phyloP scores from a whole-genome alignment of 208 protist genomes.

The Leishmania major region DNA sequence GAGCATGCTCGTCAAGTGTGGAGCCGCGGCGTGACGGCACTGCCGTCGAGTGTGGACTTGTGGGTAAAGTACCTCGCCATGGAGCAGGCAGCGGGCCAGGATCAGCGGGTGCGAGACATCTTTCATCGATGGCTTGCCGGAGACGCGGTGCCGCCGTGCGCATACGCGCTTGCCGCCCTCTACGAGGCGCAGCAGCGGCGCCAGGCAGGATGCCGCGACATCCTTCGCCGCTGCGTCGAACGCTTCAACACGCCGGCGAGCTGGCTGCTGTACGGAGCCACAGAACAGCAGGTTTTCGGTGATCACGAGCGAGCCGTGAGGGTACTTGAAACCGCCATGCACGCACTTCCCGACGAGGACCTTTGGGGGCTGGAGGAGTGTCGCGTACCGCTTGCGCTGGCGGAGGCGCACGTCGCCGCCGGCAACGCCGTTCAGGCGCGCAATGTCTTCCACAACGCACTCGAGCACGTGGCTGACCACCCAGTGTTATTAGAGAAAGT shows the following conservation, averaged over 20 bases:
- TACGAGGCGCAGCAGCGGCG: conserved; percentile 79
- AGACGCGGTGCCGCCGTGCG: conserved; percentile 53
- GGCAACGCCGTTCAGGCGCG: conserved; percentile 48
- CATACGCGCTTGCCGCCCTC: conserved; percentile 95
- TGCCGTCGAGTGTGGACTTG: conserved; percentile 96
- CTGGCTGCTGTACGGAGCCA: conserved; percentile 91
- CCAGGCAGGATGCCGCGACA: conserved; percentile 47
- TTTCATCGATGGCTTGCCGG: conserved; percentile 96
- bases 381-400: conserved; percentile 71
- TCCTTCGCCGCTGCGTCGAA: conserved; percentile 76
- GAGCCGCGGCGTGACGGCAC: conserved; percentile 94
- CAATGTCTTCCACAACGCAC: conserved; percentile 50
- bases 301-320: conserved; percentile 48
- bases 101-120: conserved; percentile 80
- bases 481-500: conserved; percentile 43
- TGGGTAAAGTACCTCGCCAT: conserved; percentile 97
- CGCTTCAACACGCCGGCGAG: conserved; percentile 56
- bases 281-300: conserved; percentile 79
- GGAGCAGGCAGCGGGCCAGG: conserved; percentile 97
- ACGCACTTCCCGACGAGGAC: conserved; percentile 65
- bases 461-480: conserved; percentile 42
- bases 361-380: conserved; percentile 51
- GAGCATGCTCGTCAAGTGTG: conserved; percentile 98
- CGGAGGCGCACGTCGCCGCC: conserved; percentile 43
- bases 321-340: conserved; percentile 72